A percentile compares a stretch with the other conserved stretches of the same genome.
Evolutionary conservation across 805 yeast genomes (phyloP).

Genomic region (Middelhovenomyces tepae): DNA sequence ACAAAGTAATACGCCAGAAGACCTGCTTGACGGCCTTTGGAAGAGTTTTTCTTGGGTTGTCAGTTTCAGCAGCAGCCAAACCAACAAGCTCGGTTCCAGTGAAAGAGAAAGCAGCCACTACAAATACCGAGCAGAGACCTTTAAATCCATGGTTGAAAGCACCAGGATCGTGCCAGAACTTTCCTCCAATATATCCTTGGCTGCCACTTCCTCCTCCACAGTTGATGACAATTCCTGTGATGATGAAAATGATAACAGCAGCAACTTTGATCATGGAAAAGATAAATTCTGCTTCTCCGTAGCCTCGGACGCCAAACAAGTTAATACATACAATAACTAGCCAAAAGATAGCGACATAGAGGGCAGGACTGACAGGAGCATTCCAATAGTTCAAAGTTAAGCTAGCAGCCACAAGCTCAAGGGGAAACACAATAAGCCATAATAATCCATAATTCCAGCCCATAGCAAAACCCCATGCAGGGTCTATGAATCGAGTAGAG

Average conservation of each 20-base stretch:
- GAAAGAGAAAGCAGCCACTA: constrained; percentile 68
- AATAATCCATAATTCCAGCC: constrained; percentile 61
- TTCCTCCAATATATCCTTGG: constrained; percentile 14
- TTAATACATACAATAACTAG: constrained; percentile 38
- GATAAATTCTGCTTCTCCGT: constrained; percentile 57
- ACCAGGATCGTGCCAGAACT: constrained; percentile 46
- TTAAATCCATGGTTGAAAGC: constrained; percentile 51
- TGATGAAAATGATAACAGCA: constrained; percentile 49
- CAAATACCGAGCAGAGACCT: constrained; percentile 57
- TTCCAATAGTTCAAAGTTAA: constrained; percentile 49
- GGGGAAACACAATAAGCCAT: constrained; percentile 52
- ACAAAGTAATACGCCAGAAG: constrained; percentile 67
- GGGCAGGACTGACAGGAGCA: constrained; percentile 39
- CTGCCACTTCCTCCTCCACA: constrained; percentile 6
- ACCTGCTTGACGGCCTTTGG: constrained; percentile 73
- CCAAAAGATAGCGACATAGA: constrained; percentile 45
- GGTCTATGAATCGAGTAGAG: constrained; percentile 51
- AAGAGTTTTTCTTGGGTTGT: constrained; percentile 53
- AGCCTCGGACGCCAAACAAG: constrained; percentile 43
- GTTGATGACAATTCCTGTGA: constrained; percentile 40
- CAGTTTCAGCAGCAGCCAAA: constrained; percentile 67
- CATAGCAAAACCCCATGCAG: constrained; percentile 56
- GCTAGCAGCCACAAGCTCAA: constrained; percentile 54
- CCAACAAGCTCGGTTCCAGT: constrained; percentile 69
- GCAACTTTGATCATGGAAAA: constrained; percentile 47